A percentile compares a stretch with the other conserved stretches of the same genome.
Evolutionary conservation across 176 grass and related monocot genomes (phyloP).

Genomic region (Poa pratensis): DNA sequence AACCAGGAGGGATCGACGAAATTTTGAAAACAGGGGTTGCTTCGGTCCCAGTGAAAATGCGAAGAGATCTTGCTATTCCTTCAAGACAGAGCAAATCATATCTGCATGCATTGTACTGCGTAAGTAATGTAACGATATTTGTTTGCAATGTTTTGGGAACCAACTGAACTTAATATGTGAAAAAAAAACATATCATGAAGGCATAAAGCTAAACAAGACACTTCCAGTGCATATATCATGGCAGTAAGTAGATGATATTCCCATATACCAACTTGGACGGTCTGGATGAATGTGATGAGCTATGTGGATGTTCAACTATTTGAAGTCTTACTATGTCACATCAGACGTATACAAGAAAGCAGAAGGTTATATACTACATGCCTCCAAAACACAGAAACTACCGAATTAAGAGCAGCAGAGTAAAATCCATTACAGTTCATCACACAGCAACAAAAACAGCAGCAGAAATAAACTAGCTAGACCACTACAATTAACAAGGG

Average conservation of each 20-base stretch:
- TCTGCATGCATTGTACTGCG: constrained; percentile 45
- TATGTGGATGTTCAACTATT: constrained; percentile 6
- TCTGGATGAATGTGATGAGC: neutral
- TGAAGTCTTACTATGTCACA: neutral
- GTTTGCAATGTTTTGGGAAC: neutral
- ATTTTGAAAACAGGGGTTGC: constrained; percentile 62
- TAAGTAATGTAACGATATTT: constrained; percentile 15
- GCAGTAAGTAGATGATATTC: neutral
- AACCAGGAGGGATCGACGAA: constrained; percentile 49
- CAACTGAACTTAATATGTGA: neutral
- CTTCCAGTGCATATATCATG: neutral
- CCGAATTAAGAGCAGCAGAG: neutral
- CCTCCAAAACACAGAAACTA: neutral
- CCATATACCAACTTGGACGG: neutral
- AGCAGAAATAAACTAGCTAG: neutral
- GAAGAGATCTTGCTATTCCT: constrained; percentile 82
- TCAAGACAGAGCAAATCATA: constrained; percentile 97
- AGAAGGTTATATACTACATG: neutral
- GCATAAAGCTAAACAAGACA: constrained; percentile 28
- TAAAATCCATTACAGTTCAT: neutral
- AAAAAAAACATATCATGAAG: neutral
- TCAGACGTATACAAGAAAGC: constrained; percentile 19
- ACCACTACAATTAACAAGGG: neutral
- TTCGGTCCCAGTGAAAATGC: constrained; percentile 75
- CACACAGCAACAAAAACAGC: neutral